phyloP scores from a whole-genome alignment of 2,329 filamentous ascomycete genomes.

The Ramichloridium luteum region DNA sequence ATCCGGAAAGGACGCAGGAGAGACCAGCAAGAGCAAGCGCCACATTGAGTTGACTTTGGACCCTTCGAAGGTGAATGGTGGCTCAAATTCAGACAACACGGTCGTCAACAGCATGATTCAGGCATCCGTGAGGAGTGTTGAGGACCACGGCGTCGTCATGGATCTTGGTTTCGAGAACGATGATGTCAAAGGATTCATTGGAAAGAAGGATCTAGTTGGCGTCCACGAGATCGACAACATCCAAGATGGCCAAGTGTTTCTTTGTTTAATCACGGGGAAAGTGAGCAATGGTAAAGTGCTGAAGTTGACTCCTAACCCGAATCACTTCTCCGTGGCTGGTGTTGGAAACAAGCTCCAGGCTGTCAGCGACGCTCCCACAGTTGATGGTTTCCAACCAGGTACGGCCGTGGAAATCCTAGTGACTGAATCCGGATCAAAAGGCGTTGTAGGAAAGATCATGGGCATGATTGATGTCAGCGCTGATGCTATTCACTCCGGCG shows the following conservation, averaged over 20 bases:
- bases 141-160: slow-evolving; percentile 93
- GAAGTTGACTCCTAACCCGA: slow-evolving; percentile 67
- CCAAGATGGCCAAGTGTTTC: slow-evolving; percentile 70
- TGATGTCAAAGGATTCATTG: slow-evolving; percentile 67
- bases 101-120: slow-evolving; percentile 69
- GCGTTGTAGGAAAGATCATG: slow-evolving; percentile 82
- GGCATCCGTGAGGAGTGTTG: slow-evolving; percentile 79
- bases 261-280: slow-evolving; percentile 69
- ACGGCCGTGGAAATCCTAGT: slow-evolving; percentile 79
- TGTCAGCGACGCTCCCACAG: slow-evolving; percentile 66
- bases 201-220: slow-evolving; percentile 66
- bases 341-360: slow-evolving; percentile 14
- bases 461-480: slow-evolving; percentile 84
- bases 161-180: slow-evolving; percentile 64
- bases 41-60: slow-evolving; percentile 79
- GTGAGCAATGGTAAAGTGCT: slow-evolving; percentile 69
- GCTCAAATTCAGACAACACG: slow-evolving; percentile 59
- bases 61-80: slow-evolving; percentile 64
- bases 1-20: slow-evolving; percentile 52
- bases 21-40: slow-evolving; percentile 53
- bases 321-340: slow-evolving; percentile 22
- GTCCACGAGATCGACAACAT: slow-evolving; percentile 53
- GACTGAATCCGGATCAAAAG: slow-evolving; percentile 58
- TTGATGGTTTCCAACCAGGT: slow-evolving; percentile 83
- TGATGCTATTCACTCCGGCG: slow-evolving; percentile 78